These are phyloP conservation scores for Aspergillus nidulans DNA, from an alignment of 495 filamentous ascomycete genomes.

Conservation along the genomic window DNA sequence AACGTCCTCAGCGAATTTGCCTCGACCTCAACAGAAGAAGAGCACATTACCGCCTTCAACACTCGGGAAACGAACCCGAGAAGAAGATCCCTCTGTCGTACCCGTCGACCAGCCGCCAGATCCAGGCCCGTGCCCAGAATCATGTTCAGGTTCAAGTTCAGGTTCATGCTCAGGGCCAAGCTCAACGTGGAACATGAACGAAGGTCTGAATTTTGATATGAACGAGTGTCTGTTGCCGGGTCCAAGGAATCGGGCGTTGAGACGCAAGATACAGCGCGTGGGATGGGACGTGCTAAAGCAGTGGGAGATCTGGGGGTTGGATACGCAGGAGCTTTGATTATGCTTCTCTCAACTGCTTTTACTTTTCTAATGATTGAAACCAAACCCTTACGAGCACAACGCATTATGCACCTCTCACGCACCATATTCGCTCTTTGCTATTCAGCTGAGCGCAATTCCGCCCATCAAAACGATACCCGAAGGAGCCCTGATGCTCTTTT, in stretches of 20 bases:
- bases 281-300: constrained; percentile 40
- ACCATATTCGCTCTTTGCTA: too few species aligned
- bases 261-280: constrained; percentile 31
- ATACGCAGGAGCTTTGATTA: constrained; percentile 36
- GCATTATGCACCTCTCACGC: too few species aligned
- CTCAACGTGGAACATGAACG: too few species aligned
- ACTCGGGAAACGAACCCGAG: constrained; percentile 20
- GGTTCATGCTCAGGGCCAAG: background rate
- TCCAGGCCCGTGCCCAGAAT: background rate
- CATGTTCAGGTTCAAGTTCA: too few species aligned
- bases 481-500: too few species aligned
- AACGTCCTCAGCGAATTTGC: background rate
- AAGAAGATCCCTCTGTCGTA: constrained; percentile 5
- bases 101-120: background rate
- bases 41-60: constrained; percentile 4
- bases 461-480: too few species aligned
- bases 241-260: constrained; percentile 13
- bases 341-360: too few species aligned
- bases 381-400: background rate
- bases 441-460: too few species aligned
- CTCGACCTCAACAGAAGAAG: background rate
- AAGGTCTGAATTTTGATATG: too few species aligned
- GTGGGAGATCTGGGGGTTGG: constrained; percentile 43
- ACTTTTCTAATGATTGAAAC: background rate
- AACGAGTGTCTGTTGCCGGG: background rate